A percentile compares a stretch with the other conserved stretches of the same genome.
phyloP scores from a whole-genome alignment of 2,329 filamentous ascomycete species.

The Clonostachys byssicola region DNA sequence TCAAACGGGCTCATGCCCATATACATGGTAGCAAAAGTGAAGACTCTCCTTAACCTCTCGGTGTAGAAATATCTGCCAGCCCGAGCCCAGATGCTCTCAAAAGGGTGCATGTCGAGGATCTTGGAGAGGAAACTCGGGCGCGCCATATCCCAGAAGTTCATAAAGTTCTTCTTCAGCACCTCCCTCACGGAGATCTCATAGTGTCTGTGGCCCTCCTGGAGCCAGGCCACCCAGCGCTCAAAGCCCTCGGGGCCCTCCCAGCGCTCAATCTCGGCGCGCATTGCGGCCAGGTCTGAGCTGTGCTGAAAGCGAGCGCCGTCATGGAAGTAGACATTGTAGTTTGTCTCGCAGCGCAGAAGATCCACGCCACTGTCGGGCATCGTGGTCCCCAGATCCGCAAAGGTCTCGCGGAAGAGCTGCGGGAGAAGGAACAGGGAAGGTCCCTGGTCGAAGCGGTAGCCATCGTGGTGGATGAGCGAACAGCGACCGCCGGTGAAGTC shows the following conservation, averaged over 20 bases:
- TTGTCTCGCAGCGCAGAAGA: slow-evolving; percentile 68
- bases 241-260: slow-evolving; percentile 71
- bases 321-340: slow-evolving; percentile 71
- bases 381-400: slow-evolving; percentile 63
- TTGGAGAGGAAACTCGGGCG: slow-evolving; percentile 54
- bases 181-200: slow-evolving; percentile 65
- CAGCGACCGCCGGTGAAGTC: slow-evolving; percentile 68
- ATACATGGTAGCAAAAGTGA: slow-evolving; percentile 79
- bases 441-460: slow-evolving; percentile 72
- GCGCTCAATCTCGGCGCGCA: slow-evolving; percentile 70
- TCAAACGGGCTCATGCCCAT: slow-evolving; percentile 79
- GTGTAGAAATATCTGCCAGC: slow-evolving; percentile 66
- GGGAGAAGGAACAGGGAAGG: slow-evolving; percentile 71
- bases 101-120: slow-evolving; percentile 60
- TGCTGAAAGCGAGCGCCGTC: slow-evolving; percentile 62
- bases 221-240: slow-evolving; percentile 61
- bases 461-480: slow-evolving; percentile 56
- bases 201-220: slow-evolving; percentile 64
- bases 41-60: slow-evolving; percentile 64
- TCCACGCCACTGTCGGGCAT: slow-evolving; percentile 62
- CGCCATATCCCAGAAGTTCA: slow-evolving; percentile 51
- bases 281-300: slow-evolving; percentile 63
- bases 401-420: slow-evolving; percentile 65
- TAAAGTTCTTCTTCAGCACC: slow-evolving; percentile 66
- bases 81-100: slow-evolving; percentile 65